Evolutionary conservation across 345 rosid species (phyloP).

Genomic region (Mercurialis annua): DNA sequence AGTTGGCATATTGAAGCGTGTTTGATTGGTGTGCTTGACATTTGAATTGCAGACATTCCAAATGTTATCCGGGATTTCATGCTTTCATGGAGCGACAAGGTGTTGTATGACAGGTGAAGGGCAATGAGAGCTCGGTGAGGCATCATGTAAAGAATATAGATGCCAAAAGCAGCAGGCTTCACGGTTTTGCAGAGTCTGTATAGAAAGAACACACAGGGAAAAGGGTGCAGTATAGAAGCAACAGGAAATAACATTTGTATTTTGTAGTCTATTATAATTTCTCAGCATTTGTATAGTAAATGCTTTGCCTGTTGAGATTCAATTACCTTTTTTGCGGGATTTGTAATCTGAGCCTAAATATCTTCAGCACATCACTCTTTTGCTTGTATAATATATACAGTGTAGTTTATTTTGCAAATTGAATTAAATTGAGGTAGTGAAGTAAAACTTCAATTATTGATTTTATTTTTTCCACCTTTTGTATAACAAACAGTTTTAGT

Average conservation of each 20-base stretch:
- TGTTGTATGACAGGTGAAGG: constrained; percentile 59
- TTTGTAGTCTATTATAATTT: too few species aligned
- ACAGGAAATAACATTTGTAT: neutral
- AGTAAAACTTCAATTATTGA: too few species aligned
- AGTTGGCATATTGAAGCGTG: neutral
- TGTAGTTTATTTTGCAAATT: too few species aligned
- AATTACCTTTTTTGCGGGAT: too few species aligned
- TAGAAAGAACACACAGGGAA: neutral
- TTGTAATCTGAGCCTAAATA: too few species aligned
- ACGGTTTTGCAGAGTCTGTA: neutral
- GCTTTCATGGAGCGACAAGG: constrained; percentile 78
- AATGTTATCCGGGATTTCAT: constrained; percentile 65
- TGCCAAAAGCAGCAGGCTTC: neutral
- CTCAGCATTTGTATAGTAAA: constrained; percentile 5
- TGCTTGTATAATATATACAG: too few species aligned
- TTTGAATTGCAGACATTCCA: constrained; percentile 61
- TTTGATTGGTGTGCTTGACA: neutral
- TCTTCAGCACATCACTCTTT: too few species aligned
- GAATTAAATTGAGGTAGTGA: too few species aligned
- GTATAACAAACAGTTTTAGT: too few species aligned
- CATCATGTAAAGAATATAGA: neutral
- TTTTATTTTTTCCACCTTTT: too few species aligned
- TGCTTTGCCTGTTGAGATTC: too few species aligned
- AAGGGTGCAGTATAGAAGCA: neutral
- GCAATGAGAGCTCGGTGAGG: neutral